Percentiles rank a stretch among this genome's conserved stretches.
Conservation (phyloP, 768 basidiomycete genomes). For the Coprinellus micaceus region DNA sequence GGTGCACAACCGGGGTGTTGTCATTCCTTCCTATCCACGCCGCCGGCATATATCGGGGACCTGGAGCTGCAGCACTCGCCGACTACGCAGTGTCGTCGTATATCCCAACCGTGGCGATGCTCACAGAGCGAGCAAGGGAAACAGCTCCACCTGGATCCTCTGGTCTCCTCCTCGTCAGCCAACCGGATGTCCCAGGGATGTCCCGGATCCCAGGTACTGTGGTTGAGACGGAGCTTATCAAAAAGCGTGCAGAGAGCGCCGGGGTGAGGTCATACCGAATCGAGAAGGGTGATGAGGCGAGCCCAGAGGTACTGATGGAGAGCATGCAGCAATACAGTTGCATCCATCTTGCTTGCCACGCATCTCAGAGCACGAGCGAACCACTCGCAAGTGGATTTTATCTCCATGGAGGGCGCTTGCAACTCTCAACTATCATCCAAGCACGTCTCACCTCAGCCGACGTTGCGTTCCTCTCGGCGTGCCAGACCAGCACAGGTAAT, state of each 20-base stretch:
- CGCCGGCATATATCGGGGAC: conserved; percentile 26
- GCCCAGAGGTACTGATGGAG: not conserved
- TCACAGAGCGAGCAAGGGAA: not conserved
- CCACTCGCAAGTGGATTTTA: conserved; percentile 14
- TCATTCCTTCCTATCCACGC: conserved; percentile 36
- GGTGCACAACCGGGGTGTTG: conserved; percentile 27
- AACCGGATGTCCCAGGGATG: too few relatives aligned
- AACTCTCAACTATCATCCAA: conserved; percentile 13
- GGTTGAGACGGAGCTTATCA: too few relatives aligned
- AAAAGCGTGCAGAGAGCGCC: not conserved
- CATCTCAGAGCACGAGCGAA: conserved; percentile 4
- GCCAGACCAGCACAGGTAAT: conserved; percentile 17
- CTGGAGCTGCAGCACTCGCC: not conserved
- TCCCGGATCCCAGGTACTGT: too few relatives aligned
- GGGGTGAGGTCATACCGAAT: not conserved
- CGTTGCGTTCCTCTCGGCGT: conserved; percentile 17
- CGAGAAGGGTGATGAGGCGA: not conserved
- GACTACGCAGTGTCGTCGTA: conserved; percentile 21
- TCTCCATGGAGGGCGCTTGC: conserved; percentile 9
- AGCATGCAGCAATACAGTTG: conserved; percentile 11
- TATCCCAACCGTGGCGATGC: conserved; percentile 15
- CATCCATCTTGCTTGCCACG: conserved; percentile 19
- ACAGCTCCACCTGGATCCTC: too few relatives aligned
- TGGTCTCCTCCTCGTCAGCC: not conserved
- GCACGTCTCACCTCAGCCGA: conserved; percentile 7